Evolutionary conservation across 1,284 basidiomycete genomes (phyloP), one percentile per base, ranked within the genome.

Genomic region (Puccinia polysora): DNA sequence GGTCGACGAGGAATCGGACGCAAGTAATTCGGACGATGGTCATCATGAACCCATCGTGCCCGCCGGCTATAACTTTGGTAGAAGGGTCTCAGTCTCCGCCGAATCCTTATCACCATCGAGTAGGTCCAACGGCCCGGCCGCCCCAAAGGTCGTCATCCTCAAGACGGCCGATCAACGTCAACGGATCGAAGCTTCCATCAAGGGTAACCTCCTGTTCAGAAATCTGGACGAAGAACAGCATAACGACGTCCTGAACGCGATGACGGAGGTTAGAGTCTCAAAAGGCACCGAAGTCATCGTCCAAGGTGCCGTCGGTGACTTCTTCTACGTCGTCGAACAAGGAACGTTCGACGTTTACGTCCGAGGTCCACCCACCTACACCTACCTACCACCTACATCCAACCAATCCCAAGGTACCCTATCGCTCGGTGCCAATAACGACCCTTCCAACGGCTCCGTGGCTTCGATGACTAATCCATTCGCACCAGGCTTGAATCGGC

Each of bases 191-290:
- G 82, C 85, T 2, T 90, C 91, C 56, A 96, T 95, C 77, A 84
- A 86, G 59, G 87, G 88, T 79, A 95, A 96, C 81, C 89, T 98
- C 77, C 86, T 97, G 73, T 99, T 99, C 84, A 86, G 92, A 72
- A 92, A 96, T 80, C 86, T 99, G 15, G 94, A 97, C 76, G 90
- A 94, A 77, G 95, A 97, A 78, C 95, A 98, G 81, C 89, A 91
- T 81, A 86, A 85, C 2, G 92, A 93, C 56, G 94, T 96, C 18
- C 83, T 98, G 28, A 89, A 89, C 74, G 96, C 95, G 23, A 97
- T 99, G 94, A 89, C 89, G 80, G 96, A 99, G 81, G 85, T 88
- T 73, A 84, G 82, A 15, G 86, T 92, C 14, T 81, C 81, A 20
- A 82, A 86, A 68, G 87, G 88, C 74, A 88, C 91, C 74, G 87